Conservation (phyloP, 2,329 filamentous ascomycete species). For the Alternaria incomplexa region DNA sequence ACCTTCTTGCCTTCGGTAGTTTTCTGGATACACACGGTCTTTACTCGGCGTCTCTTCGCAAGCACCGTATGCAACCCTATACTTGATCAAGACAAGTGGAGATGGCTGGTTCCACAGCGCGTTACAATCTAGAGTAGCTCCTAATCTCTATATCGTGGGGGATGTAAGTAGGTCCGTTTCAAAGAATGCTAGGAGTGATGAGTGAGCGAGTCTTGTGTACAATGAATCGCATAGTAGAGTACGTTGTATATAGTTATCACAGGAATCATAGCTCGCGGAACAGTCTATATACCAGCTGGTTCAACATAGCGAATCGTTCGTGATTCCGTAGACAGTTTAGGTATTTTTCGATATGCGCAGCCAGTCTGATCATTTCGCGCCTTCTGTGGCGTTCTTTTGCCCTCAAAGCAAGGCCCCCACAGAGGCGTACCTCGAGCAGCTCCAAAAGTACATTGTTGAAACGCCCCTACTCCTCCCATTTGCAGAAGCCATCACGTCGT, state of each 20-base stretch:
- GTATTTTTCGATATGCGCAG: not conserved
- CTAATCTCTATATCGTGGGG: not conserved
- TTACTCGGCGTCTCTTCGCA: conserved; percentile 3
- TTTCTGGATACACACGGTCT: conserved; percentile 36
- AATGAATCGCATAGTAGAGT: not conserved
- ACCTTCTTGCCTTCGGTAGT: conserved; percentile 34
- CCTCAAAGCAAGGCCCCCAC: conserved; percentile 28
- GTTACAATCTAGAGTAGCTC: not conserved
- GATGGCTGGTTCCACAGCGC: not conserved
- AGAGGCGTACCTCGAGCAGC: conserved; percentile 19
- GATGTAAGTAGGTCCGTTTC: not conserved
- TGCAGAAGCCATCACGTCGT: conserved; percentile 4
- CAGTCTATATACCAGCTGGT: not conserved
- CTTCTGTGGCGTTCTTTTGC: conserved; percentile 26
- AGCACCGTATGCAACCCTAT: not conserved
- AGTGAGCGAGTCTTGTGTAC: not conserved
- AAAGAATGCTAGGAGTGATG: not conserved
- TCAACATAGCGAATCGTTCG: not conserved
- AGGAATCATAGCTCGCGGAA: not conserved
- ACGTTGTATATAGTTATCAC: conserved; percentile 3
- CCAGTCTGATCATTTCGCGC: not conserved
- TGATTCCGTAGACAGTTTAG: not conserved
- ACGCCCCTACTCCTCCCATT: conserved; percentile 4
- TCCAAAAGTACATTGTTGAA: conserved; percentile 19
- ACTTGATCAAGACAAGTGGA: conserved; percentile 4